Conservation (phyloP, 352 stramenopile species). For the Pythium phragmitis region DNA sequence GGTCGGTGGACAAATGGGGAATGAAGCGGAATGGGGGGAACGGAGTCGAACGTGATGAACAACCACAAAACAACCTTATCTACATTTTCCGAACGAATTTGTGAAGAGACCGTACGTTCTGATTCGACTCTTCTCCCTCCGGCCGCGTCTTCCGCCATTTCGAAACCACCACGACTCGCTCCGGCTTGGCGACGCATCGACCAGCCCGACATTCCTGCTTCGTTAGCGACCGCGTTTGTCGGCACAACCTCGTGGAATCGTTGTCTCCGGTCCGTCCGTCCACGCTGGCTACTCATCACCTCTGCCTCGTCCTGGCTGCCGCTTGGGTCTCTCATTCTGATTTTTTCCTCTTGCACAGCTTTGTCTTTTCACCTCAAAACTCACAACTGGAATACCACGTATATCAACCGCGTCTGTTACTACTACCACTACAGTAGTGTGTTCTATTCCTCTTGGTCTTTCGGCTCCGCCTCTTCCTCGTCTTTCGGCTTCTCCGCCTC, state of each 20-base stretch:
- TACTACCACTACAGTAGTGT: background rate
- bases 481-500: background rate
- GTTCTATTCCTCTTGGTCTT: conserved; percentile 19
- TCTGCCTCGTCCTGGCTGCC: no score
- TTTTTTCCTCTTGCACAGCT: no score
- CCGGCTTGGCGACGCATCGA: background rate
- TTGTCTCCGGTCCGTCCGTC: no score
- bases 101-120: conserved; percentile 41
- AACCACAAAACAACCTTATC: conserved; percentile 51
- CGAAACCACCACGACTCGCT: background rate
- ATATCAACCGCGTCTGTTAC: background rate
- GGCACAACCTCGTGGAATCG: no score
- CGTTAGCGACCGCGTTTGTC: no score
- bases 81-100: conserved; percentile 63
- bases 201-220: no score
- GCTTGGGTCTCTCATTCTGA: no score
- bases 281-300: no score
- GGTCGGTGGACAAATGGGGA: background rate
- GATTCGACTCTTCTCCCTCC: conserved; percentile 24
- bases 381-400: background rate
- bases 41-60: conserved; percentile 62
- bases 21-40: background rate
- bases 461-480: background rate
- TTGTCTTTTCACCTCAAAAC: no score
- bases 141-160: background rate